Base-by-base conservation (phyloP, 768 basidiomycete species). In the Strobilomyces dryophilus region DNA sequence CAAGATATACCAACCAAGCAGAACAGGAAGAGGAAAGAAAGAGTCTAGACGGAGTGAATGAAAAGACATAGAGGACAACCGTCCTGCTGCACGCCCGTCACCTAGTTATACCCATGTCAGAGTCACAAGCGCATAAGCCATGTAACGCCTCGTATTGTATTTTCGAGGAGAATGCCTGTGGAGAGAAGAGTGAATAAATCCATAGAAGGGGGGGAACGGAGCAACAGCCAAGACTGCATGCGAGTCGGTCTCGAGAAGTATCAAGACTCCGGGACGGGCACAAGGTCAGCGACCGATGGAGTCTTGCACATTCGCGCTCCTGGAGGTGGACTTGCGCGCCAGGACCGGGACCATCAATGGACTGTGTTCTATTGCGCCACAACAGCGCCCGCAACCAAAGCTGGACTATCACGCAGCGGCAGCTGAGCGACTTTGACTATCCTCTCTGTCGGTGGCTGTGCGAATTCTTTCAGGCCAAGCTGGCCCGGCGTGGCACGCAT, bases 371-470 rank as follows among this genome's bases (percentile, higher is more conserved):
- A 69, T 62, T 64, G 65, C 21, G 66, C 67, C 8, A 47, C 65
- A 21, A 70, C 60, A 10, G 73, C 76, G 46, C 74, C 73, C 49
- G 82, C 74, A 45, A 78, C 73, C 53, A 85, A 74, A 40, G 79
- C 73, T 44, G 80, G 75, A 59, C 79, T 83, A 66, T 88, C 85
- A 56, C 76, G 78, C 58, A 83, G 80, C 17, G 83, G 75, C 50
- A 83, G 65, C 65, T 82, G 82, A 55, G 84, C 78, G 36, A 82
- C 72, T 66, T 81, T 84, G 71, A 82, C 70, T 52, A 76, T 74
- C 40, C 55, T 63, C 39, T 72, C 55, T n/a, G 66, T 66, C 43
- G 81, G 76, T 60, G 77, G 77, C 44, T 66, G 35, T 18, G 71
- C 52, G 45, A 69, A 57, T 52, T 73, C 67, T 56, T 74, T 69